These are phyloP conservation scores for Tylopilus sp. DNA, from an alignment of 768 basidiomycete species.

Conservation along the genomic window DNA sequence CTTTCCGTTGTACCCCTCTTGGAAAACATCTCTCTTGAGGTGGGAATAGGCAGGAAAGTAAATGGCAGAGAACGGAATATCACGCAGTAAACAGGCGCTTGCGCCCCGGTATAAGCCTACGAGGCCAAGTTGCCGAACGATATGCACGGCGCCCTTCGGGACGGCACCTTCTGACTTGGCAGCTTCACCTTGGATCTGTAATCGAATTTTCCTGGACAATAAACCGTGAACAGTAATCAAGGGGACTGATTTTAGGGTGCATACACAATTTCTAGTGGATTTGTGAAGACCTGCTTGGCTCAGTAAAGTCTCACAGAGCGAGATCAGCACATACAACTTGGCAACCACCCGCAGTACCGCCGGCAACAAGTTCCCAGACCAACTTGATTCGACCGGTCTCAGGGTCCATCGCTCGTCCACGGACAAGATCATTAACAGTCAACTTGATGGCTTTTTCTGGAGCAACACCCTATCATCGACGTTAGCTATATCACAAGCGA, in stretches of 20 bases:
- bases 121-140: constrained; percentile 88
- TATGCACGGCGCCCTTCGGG: constrained; percentile 86
- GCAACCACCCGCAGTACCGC: constrained; percentile 91
- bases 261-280: constrained; percentile 94
- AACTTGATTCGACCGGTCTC: constrained; percentile 93
- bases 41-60: constrained; percentile 89
- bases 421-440: constrained; percentile 91
- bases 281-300: constrained; percentile 80
- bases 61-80: constrained; percentile 96
- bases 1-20: constrained; percentile 95
- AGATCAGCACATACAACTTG: constrained; percentile 77
- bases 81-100: constrained; percentile 87
- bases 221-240: neutral
- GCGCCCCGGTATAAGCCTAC: constrained; percentile 93
- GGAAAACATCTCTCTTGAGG: constrained; percentile 89
- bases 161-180: constrained; percentile 79
- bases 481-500: constrained; percentile 4
- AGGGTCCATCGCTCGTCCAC: constrained; percentile 81
- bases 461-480: constrained; percentile 70
- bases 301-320: constrained; percentile 12
- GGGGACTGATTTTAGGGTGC: constrained; percentile 20
- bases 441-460: constrained; percentile 98
- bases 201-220: constrained; percentile 76
- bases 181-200: constrained; percentile 95
- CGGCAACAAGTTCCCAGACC: constrained; percentile 89